A percentile compares a stretch with the other conserved stretches of the same genome.
Conservation (phyloP, 2,329 filamentous ascomycete species). For the Aspergillus brunneoviolaceus region DNA sequence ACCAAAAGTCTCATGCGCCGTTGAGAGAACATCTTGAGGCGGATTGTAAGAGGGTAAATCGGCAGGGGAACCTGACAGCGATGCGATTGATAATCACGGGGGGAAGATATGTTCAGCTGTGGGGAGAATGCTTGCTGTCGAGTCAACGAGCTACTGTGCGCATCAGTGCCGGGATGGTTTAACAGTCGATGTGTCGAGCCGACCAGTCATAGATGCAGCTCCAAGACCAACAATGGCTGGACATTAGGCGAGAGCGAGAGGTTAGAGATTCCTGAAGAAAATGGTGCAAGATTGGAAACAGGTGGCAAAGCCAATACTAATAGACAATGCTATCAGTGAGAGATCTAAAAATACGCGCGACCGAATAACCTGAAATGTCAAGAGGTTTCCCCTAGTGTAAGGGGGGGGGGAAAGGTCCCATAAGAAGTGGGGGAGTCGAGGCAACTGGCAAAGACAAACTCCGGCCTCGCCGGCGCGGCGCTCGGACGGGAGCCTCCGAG, state of each 20-base stretch:
- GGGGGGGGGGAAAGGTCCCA: not conserved
- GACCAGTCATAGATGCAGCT: slow-evolving; percentile 19
- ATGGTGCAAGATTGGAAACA: not conserved
- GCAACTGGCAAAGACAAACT: not conserved
- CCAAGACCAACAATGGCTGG: slow-evolving; percentile 12
- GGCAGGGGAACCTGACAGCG: not conserved
- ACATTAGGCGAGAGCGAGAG: slow-evolving; percentile 16
- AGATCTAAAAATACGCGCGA: not conserved
- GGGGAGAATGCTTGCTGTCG: not conserved
- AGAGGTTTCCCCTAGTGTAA: not conserved
- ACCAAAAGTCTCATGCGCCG: slow-evolving; percentile 68
- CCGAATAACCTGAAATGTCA: not conserved
- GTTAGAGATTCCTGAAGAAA: not conserved
- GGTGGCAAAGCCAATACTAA: not conserved
- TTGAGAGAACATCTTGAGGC: slow-evolving; percentile 61
- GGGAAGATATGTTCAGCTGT: not conserved
- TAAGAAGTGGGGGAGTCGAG: not conserved
- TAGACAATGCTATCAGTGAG: not conserved
- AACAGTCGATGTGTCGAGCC: slow-evolving; percentile 8
- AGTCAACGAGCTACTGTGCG: not conserved
- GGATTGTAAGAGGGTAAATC: not conserved
- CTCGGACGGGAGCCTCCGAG: too few relatives aligned
- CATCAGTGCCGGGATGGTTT: slow-evolving; percentile 8
- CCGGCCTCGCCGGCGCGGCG: too few relatives aligned
- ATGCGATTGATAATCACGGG: not conserved